Conservation (phyloP, 2,329 filamentous ascomycete species). For the Curvularia sp. region DNA sequence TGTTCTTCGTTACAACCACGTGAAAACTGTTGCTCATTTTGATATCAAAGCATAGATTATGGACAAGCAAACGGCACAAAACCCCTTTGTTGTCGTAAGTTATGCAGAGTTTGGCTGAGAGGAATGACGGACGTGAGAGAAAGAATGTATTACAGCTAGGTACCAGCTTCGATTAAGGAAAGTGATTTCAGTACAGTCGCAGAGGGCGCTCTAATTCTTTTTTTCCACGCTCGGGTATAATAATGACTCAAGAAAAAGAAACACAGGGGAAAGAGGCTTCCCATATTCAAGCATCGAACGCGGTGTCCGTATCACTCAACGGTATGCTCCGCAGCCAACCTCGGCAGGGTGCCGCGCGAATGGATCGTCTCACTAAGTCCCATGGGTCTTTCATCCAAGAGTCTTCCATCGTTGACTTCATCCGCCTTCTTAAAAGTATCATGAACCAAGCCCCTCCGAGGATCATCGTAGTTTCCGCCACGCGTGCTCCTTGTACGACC, state of each 20-base stretch:
- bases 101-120: not conserved
- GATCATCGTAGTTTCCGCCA: conserved; percentile 11
- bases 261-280: not conserved
- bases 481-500: conserved; percentile 7
- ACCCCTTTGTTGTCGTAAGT: not conserved
- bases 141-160: not conserved
- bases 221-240: not conserved
- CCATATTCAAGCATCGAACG: not conserved
- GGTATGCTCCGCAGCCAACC: conserved; percentile 22
- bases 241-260: not conserved
- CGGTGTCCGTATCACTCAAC: conserved; percentile 9
- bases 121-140: not conserved
- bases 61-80: no score
- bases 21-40: no score
- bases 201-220: not conserved
- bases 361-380: conserved; percentile 30
- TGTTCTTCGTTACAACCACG: no score
- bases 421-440: conserved; percentile 22
- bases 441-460: conserved; percentile 19
- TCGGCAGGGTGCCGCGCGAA: conserved; percentile 21
- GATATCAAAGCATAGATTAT: not conserved
- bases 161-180: not conserved
- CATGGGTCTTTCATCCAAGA: conserved; percentile 27
- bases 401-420: conserved; percentile 26
- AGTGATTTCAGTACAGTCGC: not conserved